Conservation (phyloP, 305 asterid species). For the Fraxinus dipetala region DNA sequence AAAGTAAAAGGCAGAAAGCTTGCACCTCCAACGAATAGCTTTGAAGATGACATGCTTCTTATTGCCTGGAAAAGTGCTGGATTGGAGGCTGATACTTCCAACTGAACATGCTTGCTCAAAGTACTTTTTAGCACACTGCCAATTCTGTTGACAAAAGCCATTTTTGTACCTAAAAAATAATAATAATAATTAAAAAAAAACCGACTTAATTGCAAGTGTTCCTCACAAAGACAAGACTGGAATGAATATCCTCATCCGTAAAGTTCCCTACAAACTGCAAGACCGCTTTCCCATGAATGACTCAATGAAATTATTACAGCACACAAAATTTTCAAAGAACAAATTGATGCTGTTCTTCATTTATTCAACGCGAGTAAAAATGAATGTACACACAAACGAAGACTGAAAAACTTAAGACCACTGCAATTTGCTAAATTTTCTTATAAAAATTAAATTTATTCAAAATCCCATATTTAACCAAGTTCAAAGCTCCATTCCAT, state of each 20-base stretch:
- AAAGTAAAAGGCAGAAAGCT: background rate
- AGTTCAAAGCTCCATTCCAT: background rate
- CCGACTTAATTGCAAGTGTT: background rate
- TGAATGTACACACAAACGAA: background rate
- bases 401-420: background rate
- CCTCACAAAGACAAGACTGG: background rate
- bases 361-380: background rate
- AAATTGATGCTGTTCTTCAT: background rate
- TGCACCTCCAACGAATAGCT: constrained; percentile 87
- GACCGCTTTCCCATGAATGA: background rate
- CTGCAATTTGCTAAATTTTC: background rate
- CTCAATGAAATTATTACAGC: background rate
- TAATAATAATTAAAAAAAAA: background rate
- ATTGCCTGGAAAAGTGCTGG: constrained; percentile 60
- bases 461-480: background rate
- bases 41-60: constrained; percentile 85
- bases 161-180: constrained; percentile 38
- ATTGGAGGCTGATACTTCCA: constrained; percentile 44
- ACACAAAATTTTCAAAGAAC: background rate
- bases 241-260: background rate
- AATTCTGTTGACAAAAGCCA: constrained; percentile 76
- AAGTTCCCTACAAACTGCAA: background rate
- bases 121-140: constrained; percentile 56
- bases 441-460: background rate
- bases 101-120: constrained; percentile 39